Evolutionary conservation across 2,329 filamentous ascomycete species (phyloP), one percentile per base, ranked within the genome.

Genomic region (Leptographium wingfieldii): DNA sequence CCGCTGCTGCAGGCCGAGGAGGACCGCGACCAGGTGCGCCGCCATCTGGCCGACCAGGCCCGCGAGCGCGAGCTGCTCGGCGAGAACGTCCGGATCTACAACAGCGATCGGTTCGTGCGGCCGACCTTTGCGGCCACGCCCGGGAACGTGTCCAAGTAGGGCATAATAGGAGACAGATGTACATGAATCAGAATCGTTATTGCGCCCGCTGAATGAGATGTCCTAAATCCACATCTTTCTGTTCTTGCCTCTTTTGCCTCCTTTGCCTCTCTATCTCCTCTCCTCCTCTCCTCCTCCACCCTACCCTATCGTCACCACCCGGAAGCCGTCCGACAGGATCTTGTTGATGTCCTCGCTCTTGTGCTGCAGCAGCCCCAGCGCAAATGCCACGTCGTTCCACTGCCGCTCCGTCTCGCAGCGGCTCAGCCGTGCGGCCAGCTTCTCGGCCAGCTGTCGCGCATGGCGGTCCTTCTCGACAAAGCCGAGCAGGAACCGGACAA

Each of bases 391-490:
- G 73, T 99, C 94, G 69, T 92, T 95, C 94, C 94, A 99, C 71
- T 97, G 92, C 64, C 92, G 80, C 74, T 99, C 92, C 55, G 82
- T 95, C 70, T 96, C 92, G 68, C 92, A 96, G 55, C 92, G 82
- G 1, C 82, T 79, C 53, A 99, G 79, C 65, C 94, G 82, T 5
- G 92, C 91, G 1, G 94, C 92, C 63, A 99, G 79, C 73, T 99
- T 99, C 63, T 92, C 87, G 0, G 94, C 86, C 33, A 99, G 80
- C 71, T 99, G 92, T 68, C 91, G 94, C 56, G 94, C 92, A 69
- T 99, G 94, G 76, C 96, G 96, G 73, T 99, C 94, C 92, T 97
- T 99, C 70, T 99, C 94, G 64, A 99, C 91, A 71, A 99, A 99
- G 1, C 91, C 90, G 63, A 95, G 85, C 69, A 99, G 74, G 74